Percentiles rank a stretch among this genome's conserved stretches.
Conservation (phyloP, 768 basidiomycete species). For the Chalciporus chontae region DNA sequence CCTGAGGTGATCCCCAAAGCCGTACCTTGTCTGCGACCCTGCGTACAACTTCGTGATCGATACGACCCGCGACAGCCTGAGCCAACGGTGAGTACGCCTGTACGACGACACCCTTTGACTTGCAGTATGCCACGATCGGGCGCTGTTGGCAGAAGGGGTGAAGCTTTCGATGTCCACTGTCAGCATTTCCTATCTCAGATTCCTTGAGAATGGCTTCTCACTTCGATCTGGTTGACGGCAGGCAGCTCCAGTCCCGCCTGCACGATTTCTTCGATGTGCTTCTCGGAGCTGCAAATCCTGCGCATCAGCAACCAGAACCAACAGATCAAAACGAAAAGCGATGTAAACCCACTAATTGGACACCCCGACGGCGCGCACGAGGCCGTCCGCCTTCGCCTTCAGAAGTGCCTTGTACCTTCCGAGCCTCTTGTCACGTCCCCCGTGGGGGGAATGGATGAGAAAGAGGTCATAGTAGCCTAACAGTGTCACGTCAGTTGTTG, state of each 20-base stretch:
- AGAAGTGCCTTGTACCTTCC: slow-evolving; percentile 39
- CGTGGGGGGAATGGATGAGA: slow-evolving; percentile 42
- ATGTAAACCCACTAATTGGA: slow-evolving; percentile 42
- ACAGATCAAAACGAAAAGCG: too few relatives aligned
- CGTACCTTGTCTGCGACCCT: slow-evolving; percentile 56
- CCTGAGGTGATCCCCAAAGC: not conserved
- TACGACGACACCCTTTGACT: slow-evolving; percentile 52
- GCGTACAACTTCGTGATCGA: slow-evolving; percentile 48
- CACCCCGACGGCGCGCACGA: slow-evolving; percentile 40
- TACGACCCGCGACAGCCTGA: slow-evolving; percentile 37
- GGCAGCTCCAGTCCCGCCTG: slow-evolving; percentile 25
- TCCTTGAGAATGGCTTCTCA: slow-evolving; percentile 1
- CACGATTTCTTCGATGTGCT: slow-evolving; percentile 24
- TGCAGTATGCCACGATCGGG: slow-evolving; percentile 70
- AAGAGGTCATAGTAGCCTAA: slow-evolving; percentile 46
- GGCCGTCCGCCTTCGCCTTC: slow-evolving; percentile 33
- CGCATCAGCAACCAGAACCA: not conserved
- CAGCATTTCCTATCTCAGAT: not conserved
- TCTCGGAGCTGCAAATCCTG: slow-evolving; percentile 18
- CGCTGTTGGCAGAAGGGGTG: slow-evolving; percentile 81
- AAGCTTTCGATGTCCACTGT: slow-evolving; percentile 40
- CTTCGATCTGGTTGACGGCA: slow-evolving; percentile 30
- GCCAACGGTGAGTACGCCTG: slow-evolving; percentile 75
- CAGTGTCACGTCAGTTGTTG: not conserved
- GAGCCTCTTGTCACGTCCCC: slow-evolving; percentile 37